These are phyloP conservation scores for Chrysochromulina tobinii DNA, from an alignment of 78 protist genomes.

Conservation along the genomic window DNA sequence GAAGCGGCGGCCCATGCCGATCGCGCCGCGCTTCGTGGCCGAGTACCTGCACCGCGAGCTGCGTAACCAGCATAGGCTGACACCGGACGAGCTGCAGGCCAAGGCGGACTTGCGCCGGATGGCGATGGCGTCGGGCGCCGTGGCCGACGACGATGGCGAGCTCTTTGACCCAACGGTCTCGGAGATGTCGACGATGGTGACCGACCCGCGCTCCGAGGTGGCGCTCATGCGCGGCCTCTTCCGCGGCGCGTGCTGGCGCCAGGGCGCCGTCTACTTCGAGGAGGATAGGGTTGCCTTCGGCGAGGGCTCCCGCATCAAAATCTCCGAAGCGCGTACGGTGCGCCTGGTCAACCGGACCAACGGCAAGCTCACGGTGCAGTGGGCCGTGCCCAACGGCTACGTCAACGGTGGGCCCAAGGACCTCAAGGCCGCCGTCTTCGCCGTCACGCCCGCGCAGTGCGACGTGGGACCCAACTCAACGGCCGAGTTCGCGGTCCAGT, in stretches of 20 bases:
- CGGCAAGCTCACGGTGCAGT: background rate
- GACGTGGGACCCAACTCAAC: conserved; percentile 19
- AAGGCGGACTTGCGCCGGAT: no score
- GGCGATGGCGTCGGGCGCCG: no score
- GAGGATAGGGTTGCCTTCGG: background rate
- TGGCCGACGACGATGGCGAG: no score
- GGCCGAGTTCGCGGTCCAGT: background rate
- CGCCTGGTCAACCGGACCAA: background rate
- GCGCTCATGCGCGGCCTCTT: background rate
- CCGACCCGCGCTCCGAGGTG: background rate
- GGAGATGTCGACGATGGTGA: no score
- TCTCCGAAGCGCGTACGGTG: background rate
- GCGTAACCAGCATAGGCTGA: background rate
- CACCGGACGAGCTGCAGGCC: background rate
- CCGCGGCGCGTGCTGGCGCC: background rate
- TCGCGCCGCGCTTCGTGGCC: background rate
- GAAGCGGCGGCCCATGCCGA: background rate
- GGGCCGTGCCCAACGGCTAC: background rate
- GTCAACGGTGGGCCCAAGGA: background rate
- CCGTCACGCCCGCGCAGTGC: background rate
- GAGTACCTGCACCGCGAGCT: background rate
- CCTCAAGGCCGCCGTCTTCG: background rate
- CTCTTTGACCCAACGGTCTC: no score
- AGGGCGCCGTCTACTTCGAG: background rate
- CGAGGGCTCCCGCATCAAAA: background rate